Conservation (phyloP, 331 rosid species). For the Saraca asoca region DNA sequence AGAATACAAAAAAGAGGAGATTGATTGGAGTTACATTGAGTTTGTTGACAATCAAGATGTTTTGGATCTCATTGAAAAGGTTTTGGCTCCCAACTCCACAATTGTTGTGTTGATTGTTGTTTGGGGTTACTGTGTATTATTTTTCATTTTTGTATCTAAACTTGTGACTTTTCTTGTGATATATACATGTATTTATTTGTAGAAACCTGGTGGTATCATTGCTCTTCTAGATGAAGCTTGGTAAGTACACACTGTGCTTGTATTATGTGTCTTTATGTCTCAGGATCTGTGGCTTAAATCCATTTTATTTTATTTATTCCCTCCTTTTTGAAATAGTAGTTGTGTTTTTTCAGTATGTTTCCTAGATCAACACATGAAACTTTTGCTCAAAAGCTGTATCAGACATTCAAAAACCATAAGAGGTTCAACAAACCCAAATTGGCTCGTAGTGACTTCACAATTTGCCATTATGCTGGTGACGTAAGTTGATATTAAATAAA, state of each 20-base stretch:
- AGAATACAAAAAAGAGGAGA: conserved; percentile 97
- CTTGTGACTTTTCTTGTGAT: conserved; percentile 12
- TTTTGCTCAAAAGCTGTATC: conserved; percentile 92
- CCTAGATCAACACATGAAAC: conserved; percentile 99
- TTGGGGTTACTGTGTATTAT: conserved; percentile 9
- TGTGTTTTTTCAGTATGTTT: conserved; percentile 82
- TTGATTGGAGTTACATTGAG: conserved; percentile 99
- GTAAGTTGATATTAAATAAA: conserved; percentile 54
- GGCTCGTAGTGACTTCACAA: conserved; percentile 91
- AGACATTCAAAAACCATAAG: conserved; percentile 89
- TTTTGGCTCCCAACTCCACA: conserved; percentile 40
- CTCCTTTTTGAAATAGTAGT: conserved; percentile 32
- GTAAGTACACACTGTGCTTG: conserved; percentile 49
- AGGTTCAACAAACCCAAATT: conserved; percentile 92
- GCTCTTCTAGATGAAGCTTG: conserved; percentile 99
- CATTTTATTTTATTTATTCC: conserved; percentile 20
- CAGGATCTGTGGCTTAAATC: conserved; percentile 22
- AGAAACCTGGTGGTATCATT: conserved; percentile 99
- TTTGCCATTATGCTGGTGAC: conserved; percentile 98
- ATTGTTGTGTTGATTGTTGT: conserved; percentile 9
- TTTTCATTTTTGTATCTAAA: background rate
- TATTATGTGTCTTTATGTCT: conserved; percentile 24
- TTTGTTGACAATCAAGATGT: conserved; percentile 97
- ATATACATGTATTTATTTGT: conserved; percentile 39
- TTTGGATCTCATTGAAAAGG: conserved; percentile 98